A percentile compares a stretch with the other conserved stretches of the same genome.
Evolutionary conservation across 2,329 filamentous ascomycete species (phyloP).

Genomic region (Colletotrichum sidae): DNA sequence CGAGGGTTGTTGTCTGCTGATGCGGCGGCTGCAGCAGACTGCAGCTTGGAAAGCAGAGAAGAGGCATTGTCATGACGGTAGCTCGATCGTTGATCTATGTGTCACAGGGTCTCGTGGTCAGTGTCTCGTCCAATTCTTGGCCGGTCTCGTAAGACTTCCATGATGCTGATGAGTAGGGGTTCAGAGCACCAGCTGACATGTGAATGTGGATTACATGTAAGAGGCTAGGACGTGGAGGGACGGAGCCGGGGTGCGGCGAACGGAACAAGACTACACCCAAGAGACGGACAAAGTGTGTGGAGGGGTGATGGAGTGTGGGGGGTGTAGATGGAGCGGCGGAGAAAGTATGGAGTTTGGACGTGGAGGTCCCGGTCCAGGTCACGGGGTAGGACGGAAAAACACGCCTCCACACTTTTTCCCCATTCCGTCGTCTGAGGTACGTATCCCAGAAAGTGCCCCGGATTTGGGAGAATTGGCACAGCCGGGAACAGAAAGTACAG

Average conservation of each 20-base stretch:
- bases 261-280: constrained; percentile 10
- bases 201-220: constrained; percentile 38
- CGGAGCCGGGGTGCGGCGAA: constrained; percentile 31
- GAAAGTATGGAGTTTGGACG: constrained; percentile 16
- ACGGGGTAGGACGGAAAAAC: constrained; percentile 20
- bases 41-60: constrained; percentile 45
- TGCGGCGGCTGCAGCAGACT: constrained; percentile 40
- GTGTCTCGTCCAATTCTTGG: constrained; percentile 32
- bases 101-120: constrained; percentile 47
- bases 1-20: constrained; percentile 39
- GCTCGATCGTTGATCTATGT: constrained; percentile 51
- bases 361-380: constrained; percentile 34
- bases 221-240: constrained; percentile 34
- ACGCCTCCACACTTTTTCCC: constrained; percentile 28
- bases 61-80: constrained; percentile 47
- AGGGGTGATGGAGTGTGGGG: constrained; percentile 19
- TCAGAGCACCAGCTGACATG: constrained; percentile 36
- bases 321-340: constrained; percentile 18
- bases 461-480: constrained; percentile 24
- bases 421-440: constrained; percentile 13
- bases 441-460: constrained; percentile 31
- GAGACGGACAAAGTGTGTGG: not conserved
- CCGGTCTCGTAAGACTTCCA: constrained; percentile 7
- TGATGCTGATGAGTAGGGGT: constrained; percentile 20
- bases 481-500: constrained; percentile 16